Conservation (phyloP, 2,329 filamentous ascomycete genomes). For the Nemania sp. region DNA sequence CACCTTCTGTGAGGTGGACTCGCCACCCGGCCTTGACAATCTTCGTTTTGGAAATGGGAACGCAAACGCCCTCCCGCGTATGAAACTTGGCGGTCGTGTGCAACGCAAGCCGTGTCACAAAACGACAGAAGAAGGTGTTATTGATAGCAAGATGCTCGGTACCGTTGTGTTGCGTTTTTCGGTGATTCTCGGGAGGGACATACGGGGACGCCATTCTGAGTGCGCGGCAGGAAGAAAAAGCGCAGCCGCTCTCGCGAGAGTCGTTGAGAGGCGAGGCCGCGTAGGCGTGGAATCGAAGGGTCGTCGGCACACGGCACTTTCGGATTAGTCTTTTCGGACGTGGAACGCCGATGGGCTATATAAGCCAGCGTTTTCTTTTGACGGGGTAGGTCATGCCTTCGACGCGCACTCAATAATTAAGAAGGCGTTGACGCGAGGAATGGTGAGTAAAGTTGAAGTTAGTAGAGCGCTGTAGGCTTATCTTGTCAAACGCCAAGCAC, state of each 20-base stretch:
- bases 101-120: neutral
- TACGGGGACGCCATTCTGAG: neutral
- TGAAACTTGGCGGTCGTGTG: constrained; percentile 1
- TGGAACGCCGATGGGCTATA: too few species aligned
- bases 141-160: constrained; percentile 3
- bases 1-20: neutral
- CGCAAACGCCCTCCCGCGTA: neutral
- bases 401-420: too few species aligned
- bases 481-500: too few species aligned
- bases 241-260: neutral
- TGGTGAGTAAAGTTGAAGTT: too few species aligned
- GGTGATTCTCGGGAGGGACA: neutral
- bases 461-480: too few species aligned
- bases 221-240: neutral
- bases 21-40: neutral
- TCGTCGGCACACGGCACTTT: too few species aligned
- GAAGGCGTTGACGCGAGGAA: too few species aligned
- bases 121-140: constrained; percentile 1
- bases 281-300: too few species aligned
- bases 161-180: neutral
- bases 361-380: too few species aligned
- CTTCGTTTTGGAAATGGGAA: neutral
- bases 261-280: too few species aligned
- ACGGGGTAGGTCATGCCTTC: too few species aligned
- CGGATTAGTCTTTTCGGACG: too few species aligned